Conservation (phyloP, 2,329 filamentous ascomycete species). For the Scorias spongiosa region DNA sequence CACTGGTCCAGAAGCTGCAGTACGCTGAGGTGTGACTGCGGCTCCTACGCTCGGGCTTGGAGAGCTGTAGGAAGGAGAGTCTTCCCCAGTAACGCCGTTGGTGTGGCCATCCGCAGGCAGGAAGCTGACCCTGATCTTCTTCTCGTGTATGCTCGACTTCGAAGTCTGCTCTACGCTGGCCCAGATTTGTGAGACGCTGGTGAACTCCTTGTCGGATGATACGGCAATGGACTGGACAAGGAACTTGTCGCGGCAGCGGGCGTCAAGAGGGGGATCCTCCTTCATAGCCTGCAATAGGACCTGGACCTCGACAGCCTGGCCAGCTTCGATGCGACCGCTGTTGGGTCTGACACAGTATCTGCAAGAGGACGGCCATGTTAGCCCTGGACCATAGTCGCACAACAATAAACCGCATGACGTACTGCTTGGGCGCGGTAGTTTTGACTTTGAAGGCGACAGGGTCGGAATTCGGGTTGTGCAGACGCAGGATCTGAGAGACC, state of each 20-base stretch:
- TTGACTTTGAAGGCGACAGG: constrained; percentile 69
- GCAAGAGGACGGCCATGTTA: constrained; percentile 2
- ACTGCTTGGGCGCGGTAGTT: constrained; percentile 98
- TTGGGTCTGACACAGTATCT: constrained; percentile 98
- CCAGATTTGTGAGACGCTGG: constrained; percentile 73
- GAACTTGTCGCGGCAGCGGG: constrained; percentile 94
- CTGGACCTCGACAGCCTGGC: constrained; percentile 85
- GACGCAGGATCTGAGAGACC: constrained; percentile 45
- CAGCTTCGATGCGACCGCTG: constrained; percentile 86
- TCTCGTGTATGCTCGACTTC: constrained; percentile 71
- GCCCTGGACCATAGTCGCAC: neutral
- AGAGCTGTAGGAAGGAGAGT: constrained; percentile 41
- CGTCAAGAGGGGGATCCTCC: constrained; percentile 70
- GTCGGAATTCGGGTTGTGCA: constrained; percentile 42
- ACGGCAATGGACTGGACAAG: constrained; percentile 85
- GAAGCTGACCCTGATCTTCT: constrained; percentile 89
- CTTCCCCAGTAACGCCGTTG: constrained; percentile 18
- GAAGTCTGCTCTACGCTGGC: constrained; percentile 54
- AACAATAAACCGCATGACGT: constrained; percentile 26
- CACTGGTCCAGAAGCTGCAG: constrained; percentile 11
- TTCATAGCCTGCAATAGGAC: constrained; percentile 98
- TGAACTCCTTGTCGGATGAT: constrained; percentile 61
- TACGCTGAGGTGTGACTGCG: constrained; percentile 31
- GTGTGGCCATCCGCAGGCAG: constrained; percentile 44
- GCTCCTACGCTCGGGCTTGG: constrained; percentile 31